Evolutionary conservation across 169 alveolate species (phyloP), one percentile per base, ranked within the genome.

Genomic region (Neospora caninum): DNA sequence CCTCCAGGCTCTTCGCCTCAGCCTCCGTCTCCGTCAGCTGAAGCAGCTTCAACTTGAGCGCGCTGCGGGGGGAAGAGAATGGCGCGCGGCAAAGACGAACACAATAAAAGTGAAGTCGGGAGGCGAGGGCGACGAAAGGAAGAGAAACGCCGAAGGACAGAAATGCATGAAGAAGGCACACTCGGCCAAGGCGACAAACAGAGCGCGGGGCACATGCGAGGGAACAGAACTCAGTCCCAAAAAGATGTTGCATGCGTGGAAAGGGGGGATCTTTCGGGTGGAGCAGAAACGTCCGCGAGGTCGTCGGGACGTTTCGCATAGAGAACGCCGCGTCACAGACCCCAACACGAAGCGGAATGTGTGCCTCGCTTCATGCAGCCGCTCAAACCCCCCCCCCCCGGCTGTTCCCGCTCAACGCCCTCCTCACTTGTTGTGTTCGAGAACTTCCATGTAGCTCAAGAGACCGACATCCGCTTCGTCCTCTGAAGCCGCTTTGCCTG

Each of bases 21-120:
- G 82, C 94, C 94, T 78, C 53, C 67, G 82, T 87, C 91, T 91
- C 94, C 64, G 94, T 67, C 91, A 91, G 83, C 94, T 80, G 94
- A 80, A 91, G 94, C 91, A 91, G 94, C 91, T 80, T 87, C 88
- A 91, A 88, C 91, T 91, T 73, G 88, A 91, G 80, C 64, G 69
- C 64, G 94, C 94, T 91, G 94, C 80, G 73, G 82, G 54, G 69
- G 42, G 38, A 53, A 70, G 64, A 53, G 64, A 53, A 10, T 7
- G 27, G 18, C 7, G 64, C 64, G 64, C 27, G 18, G 64, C 7
- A 53, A 53, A 53, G 64, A 27, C 4, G 34, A 64, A 64, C 73
- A 27, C 7, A 7, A 27, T 4, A 1, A 27, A 2, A 38, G 36
- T 0, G 36, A 67, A 27, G 67, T 42, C 38, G 43, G 41, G 49